Conservation (phyloP, 1,284 basidiomycete species). For the Xerocomus amazonicus region DNA sequence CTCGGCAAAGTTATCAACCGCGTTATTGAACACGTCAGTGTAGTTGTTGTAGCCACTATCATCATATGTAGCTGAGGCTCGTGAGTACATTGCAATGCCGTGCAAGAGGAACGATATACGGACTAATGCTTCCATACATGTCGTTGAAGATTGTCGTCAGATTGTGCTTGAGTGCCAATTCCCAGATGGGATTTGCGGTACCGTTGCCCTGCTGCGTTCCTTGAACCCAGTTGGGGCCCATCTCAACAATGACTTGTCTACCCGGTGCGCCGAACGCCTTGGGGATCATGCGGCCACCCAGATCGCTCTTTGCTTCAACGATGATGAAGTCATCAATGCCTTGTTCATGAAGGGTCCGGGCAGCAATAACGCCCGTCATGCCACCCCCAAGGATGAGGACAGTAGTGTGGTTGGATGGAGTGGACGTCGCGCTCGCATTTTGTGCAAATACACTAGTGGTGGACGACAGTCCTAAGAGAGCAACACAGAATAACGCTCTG, state of each 20-base stretch:
- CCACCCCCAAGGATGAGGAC: conserved; percentile 62
- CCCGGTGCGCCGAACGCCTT: conserved; percentile 40
- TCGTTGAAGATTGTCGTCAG: conserved; percentile 47
- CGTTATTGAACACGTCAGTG: conserved; percentile 39
- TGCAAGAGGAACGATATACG: conserved; percentile 16
- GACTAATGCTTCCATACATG: conserved; percentile 48
- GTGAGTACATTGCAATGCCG: neutral
- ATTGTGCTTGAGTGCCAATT: conserved; percentile 57
- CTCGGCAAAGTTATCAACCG: conserved; percentile 40
- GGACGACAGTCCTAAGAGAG: conserved; percentile 7
- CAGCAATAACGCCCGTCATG: conserved; percentile 64
- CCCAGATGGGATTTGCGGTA: conserved; percentile 56
- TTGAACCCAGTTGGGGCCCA: conserved; percentile 72
- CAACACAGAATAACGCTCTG: neutral
- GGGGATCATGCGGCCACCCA: conserved; percentile 60
- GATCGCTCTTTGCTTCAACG: conserved; percentile 55
- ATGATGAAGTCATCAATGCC: conserved; percentile 59
- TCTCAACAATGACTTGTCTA: conserved; percentile 47
- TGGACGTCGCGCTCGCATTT: conserved; percentile 3
- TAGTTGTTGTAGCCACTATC: conserved; percentile 46
- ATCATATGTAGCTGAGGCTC: conserved; percentile 48
- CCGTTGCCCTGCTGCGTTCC: conserved; percentile 54
- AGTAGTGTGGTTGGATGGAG: too few species aligned
- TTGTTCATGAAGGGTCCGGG: conserved; percentile 53
- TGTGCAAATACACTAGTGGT: conserved; percentile 3